Percentiles rank a stretch among this genome's conserved stretches.
Conservation (phyloP, 2,329 filamentous ascomycete genomes). For the Teratosphaeria nubilosa region DNA sequence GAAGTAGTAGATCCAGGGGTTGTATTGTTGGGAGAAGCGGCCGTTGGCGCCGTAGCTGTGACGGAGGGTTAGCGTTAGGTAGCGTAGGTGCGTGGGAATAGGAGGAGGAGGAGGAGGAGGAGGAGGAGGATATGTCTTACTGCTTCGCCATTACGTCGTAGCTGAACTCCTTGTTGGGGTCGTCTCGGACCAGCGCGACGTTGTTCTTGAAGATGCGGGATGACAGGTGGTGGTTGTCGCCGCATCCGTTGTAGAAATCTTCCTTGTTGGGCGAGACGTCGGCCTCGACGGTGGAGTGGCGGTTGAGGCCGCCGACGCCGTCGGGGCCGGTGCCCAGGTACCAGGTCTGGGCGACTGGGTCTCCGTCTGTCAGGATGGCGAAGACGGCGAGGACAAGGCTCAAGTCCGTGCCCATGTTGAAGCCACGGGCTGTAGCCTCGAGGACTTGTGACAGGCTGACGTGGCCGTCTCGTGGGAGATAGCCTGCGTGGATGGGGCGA, state of each 20-base stretch:
- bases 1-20: conserved; percentile 26
- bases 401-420: conserved; percentile 32
- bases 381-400: conserved; percentile 27
- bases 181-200: conserved; percentile 13
- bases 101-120: too few relatives aligned
- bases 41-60: conserved; percentile 7
- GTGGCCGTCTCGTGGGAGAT: conserved; percentile 31
- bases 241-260: conserved; percentile 27
- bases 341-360: conserved; percentile 12
- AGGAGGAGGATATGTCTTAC: too few relatives aligned
- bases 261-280: conserved; percentile 23
- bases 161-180: conserved; percentile 16
- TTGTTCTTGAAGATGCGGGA: conserved; percentile 23
- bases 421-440: conserved; percentile 21
- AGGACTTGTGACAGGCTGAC: conserved; percentile 27
- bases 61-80: background rate
- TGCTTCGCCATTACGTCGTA: conserved; percentile 17
- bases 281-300: conserved; percentile 15
- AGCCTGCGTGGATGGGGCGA: too few relatives aligned
- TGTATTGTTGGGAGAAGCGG: conserved; percentile 16
- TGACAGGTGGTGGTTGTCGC: conserved; percentile 24
- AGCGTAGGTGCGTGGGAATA: background rate
- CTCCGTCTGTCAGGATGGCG: conserved; percentile 20
- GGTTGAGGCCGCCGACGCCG: background rate
- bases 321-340: conserved; percentile 13